Percentiles rank a stretch among this genome's conserved stretches.
These are phyloP conservation scores for Hortiboletus flavorubellus DNA, from an alignment of 768 basidiomycete genomes.

Conservation along the genomic window DNA sequence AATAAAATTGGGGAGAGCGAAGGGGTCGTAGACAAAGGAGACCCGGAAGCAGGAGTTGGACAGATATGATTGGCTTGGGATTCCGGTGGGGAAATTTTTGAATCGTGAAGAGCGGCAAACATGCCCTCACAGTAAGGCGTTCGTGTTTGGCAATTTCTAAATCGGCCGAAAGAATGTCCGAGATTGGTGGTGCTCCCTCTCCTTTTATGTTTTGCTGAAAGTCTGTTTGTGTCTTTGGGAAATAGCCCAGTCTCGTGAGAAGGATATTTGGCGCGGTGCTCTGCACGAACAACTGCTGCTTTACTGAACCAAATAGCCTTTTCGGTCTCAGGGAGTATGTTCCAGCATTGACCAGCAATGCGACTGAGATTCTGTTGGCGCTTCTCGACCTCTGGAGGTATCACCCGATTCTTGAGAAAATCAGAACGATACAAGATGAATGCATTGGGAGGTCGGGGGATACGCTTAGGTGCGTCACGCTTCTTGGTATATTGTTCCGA, in stretches of 20 bases:
- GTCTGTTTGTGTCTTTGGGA: constrained; percentile 18
- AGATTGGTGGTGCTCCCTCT: constrained; percentile 32
- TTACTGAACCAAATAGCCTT: constrained; percentile 35
- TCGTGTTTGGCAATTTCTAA: constrained; percentile 28
- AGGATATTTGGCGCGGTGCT: constrained; percentile 30
- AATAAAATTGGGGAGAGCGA: constrained; percentile 16
- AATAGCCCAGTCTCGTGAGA: constrained; percentile 29
- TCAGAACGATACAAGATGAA: constrained; percentile 58
- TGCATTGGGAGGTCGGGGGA: constrained; percentile 52
- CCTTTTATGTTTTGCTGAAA: constrained; percentile 25
- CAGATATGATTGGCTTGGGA: constrained; percentile 1
- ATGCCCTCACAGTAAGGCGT: constrained; percentile 12
- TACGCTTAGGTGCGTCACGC: constrained; percentile 24
- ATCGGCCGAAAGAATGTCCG: constrained; percentile 36
- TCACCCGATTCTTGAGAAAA: constrained; percentile 40
- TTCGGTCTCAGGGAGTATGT: constrained; percentile 35
- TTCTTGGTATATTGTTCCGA: background rate
- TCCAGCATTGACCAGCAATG: constrained; percentile 54
- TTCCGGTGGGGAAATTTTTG: constrained; percentile 1
- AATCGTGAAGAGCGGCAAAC: constrained; percentile 10
- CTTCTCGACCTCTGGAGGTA: constrained; percentile 44
- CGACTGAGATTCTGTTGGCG: constrained; percentile 55
- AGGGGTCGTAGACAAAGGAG: constrained; percentile 4
- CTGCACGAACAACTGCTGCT: constrained; percentile 26
- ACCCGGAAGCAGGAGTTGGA: background rate